Evolutionary conservation across 306 rosid species (phyloP), one percentile per base, ranked within the genome.

Genomic region (Rubus idaeus): DNA sequence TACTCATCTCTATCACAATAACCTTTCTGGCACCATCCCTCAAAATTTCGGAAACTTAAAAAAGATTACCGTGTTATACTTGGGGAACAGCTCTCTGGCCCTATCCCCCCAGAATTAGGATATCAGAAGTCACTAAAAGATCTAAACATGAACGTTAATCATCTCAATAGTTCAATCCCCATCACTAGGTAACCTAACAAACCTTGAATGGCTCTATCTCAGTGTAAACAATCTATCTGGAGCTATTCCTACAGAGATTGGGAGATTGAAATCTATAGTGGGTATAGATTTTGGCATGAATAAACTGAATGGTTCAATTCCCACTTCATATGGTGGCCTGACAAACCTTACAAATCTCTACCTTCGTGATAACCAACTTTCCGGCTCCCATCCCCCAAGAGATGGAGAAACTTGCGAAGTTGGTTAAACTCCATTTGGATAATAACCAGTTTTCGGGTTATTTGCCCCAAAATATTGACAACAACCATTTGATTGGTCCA

Each of bases 401-500:
- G 61, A 55, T 55, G 16, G 79, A 71, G 61, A 82, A 74, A 21
- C 37, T 75, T 49, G 7, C 30, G 23, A 66, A 73, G 44, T 20
- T 79, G 51, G 40, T 47, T 18, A 49, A 8, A 17, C 21, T 65
- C 4, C 37, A 16, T 30, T 20, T 84, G 46, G 79, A 52, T 71
- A 78, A 74, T 9, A 86, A 86, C 80, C 78, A 77, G 42, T 78
- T 86, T 44, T 67, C 81, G 35, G 85, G 89, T 8, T 61, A 37
- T 58, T 66, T 74, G 74, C 89, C 89, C 8, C 39, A 46, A 70
- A 20, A 77, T n/a, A 12, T 76, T 18, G 52, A 72, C 71, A 40
- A 78, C 68, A 86, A 86, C 75, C 40, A 21, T 73, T 84, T 84
- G 42, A 14, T 2, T 26, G 88, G 85, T 71, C 67, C 81, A 64